Evolutionary conservation across 805 yeast genomes (phyloP).

Genomic region (Clavispora asparagi): DNA sequence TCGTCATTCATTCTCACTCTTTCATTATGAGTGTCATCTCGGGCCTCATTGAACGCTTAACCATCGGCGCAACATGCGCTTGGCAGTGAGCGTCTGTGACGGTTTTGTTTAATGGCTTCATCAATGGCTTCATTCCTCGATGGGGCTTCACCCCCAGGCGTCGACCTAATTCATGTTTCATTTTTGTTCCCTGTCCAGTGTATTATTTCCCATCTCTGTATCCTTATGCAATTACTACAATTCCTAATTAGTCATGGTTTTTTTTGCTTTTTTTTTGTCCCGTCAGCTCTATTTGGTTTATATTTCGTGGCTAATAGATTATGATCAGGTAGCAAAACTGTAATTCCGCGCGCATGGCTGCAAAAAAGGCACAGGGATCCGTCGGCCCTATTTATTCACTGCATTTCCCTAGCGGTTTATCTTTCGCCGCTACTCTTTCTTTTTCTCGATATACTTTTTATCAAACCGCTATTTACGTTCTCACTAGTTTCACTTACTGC

Average conservation of each 20-base stretch:
- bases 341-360: not conserved
- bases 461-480: not conserved
- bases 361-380: not conserved
- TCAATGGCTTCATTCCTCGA: constrained; percentile 2
- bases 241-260: not conserved
- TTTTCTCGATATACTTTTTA: not conserved
- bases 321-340: not conserved
- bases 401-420: not conserved
- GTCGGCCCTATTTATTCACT: not conserved
- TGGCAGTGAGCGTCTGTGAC: no score
- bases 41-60: not conserved
- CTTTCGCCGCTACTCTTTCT: no score
- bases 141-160: not conserved
- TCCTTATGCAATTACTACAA: not conserved
- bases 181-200: constrained; percentile 1
- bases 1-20: constrained; percentile 5
- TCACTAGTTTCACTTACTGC: not conserved
- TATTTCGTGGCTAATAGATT: not conserved
- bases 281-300: not conserved
- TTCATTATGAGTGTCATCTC: constrained; percentile 5
- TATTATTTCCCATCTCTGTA: constrained; percentile 1
- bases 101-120: constrained; percentile 4
- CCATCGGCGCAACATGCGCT: no score
- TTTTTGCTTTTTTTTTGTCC: not conserved
- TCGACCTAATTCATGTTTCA: not conserved